Evolutionary conservation across 2,329 filamentous ascomycete species (phyloP).

Genomic region (Gremmenia infestans): DNA sequence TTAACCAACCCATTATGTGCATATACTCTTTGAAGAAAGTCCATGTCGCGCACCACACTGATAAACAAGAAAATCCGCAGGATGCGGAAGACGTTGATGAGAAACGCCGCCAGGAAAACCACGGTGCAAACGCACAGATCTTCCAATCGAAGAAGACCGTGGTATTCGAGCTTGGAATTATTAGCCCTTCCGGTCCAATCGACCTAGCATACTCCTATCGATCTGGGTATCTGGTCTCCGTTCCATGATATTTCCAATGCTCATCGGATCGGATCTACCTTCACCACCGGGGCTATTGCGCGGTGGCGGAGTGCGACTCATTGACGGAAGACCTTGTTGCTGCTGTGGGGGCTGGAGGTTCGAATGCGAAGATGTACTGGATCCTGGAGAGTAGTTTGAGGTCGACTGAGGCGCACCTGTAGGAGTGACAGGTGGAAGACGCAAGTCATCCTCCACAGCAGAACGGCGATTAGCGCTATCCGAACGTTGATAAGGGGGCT

Average conservation of each 20-base stretch:
- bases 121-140: background rate
- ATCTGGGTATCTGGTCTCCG: constrained; percentile 28
- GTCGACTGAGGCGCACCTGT: constrained; percentile 14
- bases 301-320: constrained; percentile 29
- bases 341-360: constrained; percentile 24
- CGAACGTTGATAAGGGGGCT: constrained; percentile 23
- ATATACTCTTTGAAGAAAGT: no score
- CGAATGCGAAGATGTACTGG: constrained; percentile 28
- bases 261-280: constrained; percentile 29
- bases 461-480: constrained; percentile 24
- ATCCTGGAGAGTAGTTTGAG: constrained; percentile 30
- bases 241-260: constrained; percentile 31
- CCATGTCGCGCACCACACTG: no score
- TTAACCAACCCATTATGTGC: no score
- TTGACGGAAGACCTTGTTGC: constrained; percentile 21
- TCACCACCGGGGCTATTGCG: constrained; percentile 25
- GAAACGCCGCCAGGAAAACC: background rate
- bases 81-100: no score
- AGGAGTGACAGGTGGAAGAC: constrained; percentile 32
- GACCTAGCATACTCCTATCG: constrained; percentile 30
- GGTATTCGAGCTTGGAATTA: background rate
- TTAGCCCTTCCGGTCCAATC: constrained; percentile 26
- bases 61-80: no score
- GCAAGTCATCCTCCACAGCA: constrained; percentile 29
- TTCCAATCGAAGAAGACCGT: background rate